Conservation (phyloP, 1,284 basidiomycete species). For the Xanthoconium separans region DNA sequence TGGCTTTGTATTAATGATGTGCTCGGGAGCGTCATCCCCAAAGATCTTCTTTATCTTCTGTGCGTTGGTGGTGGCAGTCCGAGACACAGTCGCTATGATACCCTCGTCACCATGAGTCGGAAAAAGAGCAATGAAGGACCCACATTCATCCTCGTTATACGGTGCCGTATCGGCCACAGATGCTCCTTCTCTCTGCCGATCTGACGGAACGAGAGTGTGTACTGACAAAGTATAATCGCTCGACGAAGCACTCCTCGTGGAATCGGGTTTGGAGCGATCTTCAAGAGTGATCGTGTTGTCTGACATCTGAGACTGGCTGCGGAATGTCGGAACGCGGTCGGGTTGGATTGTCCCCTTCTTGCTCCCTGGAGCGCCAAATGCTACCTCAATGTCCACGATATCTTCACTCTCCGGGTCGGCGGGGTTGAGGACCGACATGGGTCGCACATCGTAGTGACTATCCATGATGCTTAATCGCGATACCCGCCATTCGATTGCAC, state of each 20-base stretch:
- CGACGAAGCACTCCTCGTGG: slow-evolving; percentile 19
- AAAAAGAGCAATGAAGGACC: slow-evolving; percentile 18
- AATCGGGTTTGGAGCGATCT: slow-evolving; percentile 24
- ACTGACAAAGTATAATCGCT: slow-evolving; percentile 27
- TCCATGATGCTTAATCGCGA: slow-evolving; percentile 64
- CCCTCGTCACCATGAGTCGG: slow-evolving; percentile 8
- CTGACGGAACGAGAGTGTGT: slow-evolving; percentile 26
- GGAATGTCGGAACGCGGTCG: slow-evolving; percentile 29
- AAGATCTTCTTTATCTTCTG: slow-evolving; percentile 75
- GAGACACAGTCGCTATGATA: slow-evolving; percentile 23
- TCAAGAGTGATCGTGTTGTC: slow-evolving; percentile 35
- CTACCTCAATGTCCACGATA: slow-evolving; percentile 60
- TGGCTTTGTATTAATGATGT: slow-evolving; percentile 61
- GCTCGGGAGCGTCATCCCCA: slow-evolving; percentile 64
- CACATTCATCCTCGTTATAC: slow-evolving; percentile 38
- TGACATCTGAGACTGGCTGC: slow-evolving; percentile 36
- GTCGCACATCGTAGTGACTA: slow-evolving; percentile 43
- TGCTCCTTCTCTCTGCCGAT: slow-evolving; percentile 21
- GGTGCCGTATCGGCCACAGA: slow-evolving; percentile 13
- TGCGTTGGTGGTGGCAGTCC: slow-evolving; percentile 36
- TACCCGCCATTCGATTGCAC: slow-evolving; percentile 71
- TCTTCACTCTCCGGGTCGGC: slow-evolving; percentile 50
- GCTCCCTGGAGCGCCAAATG: slow-evolving; percentile 39
- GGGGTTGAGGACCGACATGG: slow-evolving; percentile 36
- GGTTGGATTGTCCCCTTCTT: slow-evolving; percentile 24